Conservation (phyloP, 176 grass and related monocot genomes). For the Cymbopogon citratus region DNA sequence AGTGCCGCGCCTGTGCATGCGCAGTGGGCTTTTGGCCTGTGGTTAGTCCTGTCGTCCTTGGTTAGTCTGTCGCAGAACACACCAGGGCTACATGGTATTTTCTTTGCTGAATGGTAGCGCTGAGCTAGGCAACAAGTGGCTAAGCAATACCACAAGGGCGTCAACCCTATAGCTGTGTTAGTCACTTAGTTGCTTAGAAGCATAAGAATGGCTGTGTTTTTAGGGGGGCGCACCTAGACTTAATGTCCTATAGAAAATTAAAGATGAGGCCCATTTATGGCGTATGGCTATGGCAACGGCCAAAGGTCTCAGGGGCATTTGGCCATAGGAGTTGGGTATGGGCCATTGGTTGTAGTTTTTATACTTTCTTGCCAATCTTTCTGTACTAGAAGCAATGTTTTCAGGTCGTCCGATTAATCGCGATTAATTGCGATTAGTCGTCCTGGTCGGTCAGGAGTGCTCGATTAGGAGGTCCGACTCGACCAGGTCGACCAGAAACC, state of each 20-base stretch:
- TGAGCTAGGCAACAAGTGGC: too few relatives aligned
- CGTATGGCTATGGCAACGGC: background rate
- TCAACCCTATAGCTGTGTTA: background rate
- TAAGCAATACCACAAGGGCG: background rate
- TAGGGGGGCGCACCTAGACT: background rate
- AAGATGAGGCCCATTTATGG: background rate
- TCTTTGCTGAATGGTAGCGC: background rate
- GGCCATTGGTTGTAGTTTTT: background rate
- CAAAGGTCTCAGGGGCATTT: background rate
- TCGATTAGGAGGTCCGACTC: too few relatives aligned
- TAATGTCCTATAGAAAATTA: background rate
- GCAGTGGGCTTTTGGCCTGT: background rate
- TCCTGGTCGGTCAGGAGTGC: too few relatives aligned
- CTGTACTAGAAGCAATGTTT: too few relatives aligned
- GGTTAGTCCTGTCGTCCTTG: background rate
- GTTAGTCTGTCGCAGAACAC: background rate
- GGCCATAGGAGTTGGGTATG: background rate
- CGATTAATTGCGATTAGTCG: too few relatives aligned
- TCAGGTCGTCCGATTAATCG: too few relatives aligned
- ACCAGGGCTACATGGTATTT: background rate
- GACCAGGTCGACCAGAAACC: too few relatives aligned
- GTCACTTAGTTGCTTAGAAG: background rate
- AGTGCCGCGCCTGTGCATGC: background rate
- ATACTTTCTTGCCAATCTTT: background rate
- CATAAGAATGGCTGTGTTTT: background rate